Percentiles rank a stretch among this genome's conserved stretches.
These are phyloP conservation scores for Leptographium lundbergii DNA, from an alignment of 2,329 filamentous ascomycete species.

Conservation along the genomic window DNA sequence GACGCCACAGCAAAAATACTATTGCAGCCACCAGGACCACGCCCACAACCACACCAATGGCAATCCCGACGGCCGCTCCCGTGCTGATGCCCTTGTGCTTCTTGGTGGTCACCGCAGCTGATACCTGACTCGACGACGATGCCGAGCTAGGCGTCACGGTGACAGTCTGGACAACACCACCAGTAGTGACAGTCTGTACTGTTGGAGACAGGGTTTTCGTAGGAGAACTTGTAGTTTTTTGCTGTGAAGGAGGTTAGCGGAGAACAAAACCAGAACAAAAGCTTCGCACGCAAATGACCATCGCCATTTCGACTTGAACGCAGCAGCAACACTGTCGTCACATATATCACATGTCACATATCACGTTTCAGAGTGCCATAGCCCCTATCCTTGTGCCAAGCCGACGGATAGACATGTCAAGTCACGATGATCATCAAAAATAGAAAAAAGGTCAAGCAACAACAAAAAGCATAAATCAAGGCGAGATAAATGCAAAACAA, in stretches of 20 bases:
- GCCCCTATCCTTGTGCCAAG: conserved; percentile 4
- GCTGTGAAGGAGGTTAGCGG: not conserved
- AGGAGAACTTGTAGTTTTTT: not conserved
- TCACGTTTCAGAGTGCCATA: not conserved
- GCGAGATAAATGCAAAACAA: not conserved
- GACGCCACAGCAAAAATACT: conserved; percentile 24
- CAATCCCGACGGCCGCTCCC: conserved; percentile 39
- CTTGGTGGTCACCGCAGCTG: conserved; percentile 8
- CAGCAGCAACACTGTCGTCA: not conserved
- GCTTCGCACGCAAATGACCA: not conserved
- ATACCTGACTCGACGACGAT: not conserved
- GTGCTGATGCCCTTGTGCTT: conserved; percentile 23
- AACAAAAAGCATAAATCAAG: not conserved
- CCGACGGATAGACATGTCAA: not conserved
- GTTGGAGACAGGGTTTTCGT: not conserved
- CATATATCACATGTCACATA: not conserved
- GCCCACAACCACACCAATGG: conserved; percentile 30
- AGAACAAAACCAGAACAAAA: not conserved
- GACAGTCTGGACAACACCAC: conserved; percentile 36
- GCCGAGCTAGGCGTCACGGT: conserved; percentile 19
- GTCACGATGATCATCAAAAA: conserved; percentile 3
- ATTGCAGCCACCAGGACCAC: conserved; percentile 20
- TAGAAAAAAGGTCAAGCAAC: not conserved
- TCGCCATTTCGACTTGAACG: not conserved
- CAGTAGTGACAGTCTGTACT: not conserved